Evolutionary conservation across 2,329 filamentous ascomycete species (phyloP), one percentile per base, ranked within the genome.

Genomic region (Malbranchea cinnamomea): DNA sequence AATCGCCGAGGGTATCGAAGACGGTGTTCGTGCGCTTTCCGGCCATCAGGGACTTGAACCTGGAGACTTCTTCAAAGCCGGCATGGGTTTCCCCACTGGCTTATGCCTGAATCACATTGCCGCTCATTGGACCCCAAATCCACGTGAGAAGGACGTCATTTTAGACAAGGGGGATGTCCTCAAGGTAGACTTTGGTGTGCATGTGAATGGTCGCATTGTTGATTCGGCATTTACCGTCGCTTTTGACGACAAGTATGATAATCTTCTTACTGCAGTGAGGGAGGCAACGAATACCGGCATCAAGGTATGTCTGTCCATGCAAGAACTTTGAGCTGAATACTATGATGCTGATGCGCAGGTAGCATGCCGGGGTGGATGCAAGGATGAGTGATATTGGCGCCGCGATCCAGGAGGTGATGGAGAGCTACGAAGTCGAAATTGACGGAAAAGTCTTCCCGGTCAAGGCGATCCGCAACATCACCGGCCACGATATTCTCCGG

Each of bases 161-260:
- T 60, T 89, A 35, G 62, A 78, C 47, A 53, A 75, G 37, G 67
- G 71, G 37, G 80, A 91, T 48, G 79, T 91, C 20, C 68, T 87
- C 67, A 85, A 82, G 54, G 74, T 85, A 5, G 79, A 87, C 46
- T 80, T 84, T 45, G 79, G 80, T 28, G 79, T 85, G 17, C 80
- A 87, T 49, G 67, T 85, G 45, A 80, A 78, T 46, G 80, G 80
- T 3, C 67, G 73, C 41, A 87, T 85, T 47, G 78, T 85, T 34
- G 79, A 87, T 58, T 79, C 73, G 40, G 80, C 80, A 4, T 87
- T 84, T 49, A 85, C 80, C 6, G 63, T 85, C 54, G 65, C 78
- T 1, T 85, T 81, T 47, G 75, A 85, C 44, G 71, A 68, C 14
- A 68, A 67, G 40, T 85, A 82, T 52, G 77, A 85, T 52, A 76